These are phyloP conservation scores for Dioscorea cayenensis DNA, from an alignment of 116 monocot species.

Conservation along the genomic window DNA sequence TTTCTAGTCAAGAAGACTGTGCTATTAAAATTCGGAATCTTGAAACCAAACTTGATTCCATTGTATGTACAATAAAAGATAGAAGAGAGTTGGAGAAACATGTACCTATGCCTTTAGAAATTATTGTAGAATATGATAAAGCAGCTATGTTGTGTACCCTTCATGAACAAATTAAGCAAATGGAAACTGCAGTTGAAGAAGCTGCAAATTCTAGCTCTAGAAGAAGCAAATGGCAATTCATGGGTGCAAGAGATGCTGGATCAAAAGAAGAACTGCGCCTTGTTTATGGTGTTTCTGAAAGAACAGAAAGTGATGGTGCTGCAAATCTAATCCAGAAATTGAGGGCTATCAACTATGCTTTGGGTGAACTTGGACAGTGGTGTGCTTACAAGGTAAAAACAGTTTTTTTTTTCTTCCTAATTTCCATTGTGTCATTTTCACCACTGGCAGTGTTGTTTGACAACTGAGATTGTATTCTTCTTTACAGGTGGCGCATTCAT, in stretches of 20 bases:
- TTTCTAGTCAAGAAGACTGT: constrained; percentile 96
- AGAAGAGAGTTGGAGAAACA: constrained; percentile 86
- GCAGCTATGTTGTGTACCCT: constrained; percentile 77
- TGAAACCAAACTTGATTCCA: constrained; percentile 90
- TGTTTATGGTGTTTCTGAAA: constrained; percentile 94
- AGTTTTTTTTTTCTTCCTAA: not conserved
- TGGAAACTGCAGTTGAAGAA: constrained; percentile 82
- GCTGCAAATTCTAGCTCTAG: constrained; percentile 74
- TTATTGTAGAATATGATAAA: constrained; percentile 79
- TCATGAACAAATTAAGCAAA: constrained; percentile 87
- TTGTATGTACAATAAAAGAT: constrained; percentile 96
- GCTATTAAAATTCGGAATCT: constrained; percentile 96
- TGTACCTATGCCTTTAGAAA: constrained; percentile 87
- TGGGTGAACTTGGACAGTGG: constrained; percentile 96
- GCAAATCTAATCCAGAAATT: constrained; percentile 91
- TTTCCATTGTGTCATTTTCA: not conserved
- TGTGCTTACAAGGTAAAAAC: constrained; percentile 85
- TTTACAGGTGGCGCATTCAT: constrained; percentile 85
- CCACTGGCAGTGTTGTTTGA: not conserved
- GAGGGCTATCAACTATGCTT: constrained; percentile 89
- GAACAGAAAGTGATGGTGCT: constrained; percentile 99
- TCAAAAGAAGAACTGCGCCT: constrained; percentile 90
- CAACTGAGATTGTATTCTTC: not conserved
- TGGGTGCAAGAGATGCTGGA: constrained; percentile 99
- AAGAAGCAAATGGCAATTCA: constrained; percentile 98